A percentile compares a stretch with the other conserved stretches of the same genome.
phyloP scores from a whole-genome alignment of 441 rosid species.

The Pelargonium fulgidum region DNA sequence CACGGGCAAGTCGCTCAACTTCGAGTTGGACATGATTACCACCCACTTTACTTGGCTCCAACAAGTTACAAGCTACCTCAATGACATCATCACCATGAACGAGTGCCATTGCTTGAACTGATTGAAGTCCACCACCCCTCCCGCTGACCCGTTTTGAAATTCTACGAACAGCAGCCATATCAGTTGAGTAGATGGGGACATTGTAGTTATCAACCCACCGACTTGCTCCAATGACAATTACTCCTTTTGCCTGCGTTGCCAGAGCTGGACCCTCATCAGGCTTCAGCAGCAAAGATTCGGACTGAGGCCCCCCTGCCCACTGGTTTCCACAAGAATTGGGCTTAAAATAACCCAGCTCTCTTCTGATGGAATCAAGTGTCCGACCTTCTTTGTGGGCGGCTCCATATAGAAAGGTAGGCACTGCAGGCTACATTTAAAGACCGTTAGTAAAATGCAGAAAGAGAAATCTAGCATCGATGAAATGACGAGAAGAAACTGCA shows the following conservation, averaged over 20 bases:
- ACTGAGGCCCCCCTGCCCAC: constrained; percentile 56
- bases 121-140: constrained; percentile 72
- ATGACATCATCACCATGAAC: constrained; percentile 47
- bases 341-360: constrained; percentile 78
- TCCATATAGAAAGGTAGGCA: constrained; percentile 74
- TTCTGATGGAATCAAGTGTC: constrained; percentile 71
- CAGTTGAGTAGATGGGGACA: constrained; percentile 51
- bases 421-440: constrained; percentile 38
- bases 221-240: constrained; percentile 62
- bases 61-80: constrained; percentile 84
- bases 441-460: constrained; percentile 19
- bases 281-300: constrained; percentile 38
- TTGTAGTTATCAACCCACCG: constrained; percentile 80
- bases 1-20: constrained; percentile 56
- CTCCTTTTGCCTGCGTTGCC: constrained; percentile 51
- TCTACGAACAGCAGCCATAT: constrained; percentile 45
- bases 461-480: background rate
- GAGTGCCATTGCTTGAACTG: constrained; percentile 90
- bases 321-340: constrained; percentile 52
- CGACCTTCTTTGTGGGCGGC: constrained; percentile 55
- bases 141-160: constrained; percentile 57
- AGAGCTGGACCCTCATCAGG: constrained; percentile 67
- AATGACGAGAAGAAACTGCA: background rate
- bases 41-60: constrained; percentile 63
- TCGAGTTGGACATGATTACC: constrained; percentile 61